Percentiles rank a stretch among this genome's conserved stretches.
Evolutionary conservation across 495 filamentous ascomycete species (phyloP).

Genomic region (Halenospora varia): DNA sequence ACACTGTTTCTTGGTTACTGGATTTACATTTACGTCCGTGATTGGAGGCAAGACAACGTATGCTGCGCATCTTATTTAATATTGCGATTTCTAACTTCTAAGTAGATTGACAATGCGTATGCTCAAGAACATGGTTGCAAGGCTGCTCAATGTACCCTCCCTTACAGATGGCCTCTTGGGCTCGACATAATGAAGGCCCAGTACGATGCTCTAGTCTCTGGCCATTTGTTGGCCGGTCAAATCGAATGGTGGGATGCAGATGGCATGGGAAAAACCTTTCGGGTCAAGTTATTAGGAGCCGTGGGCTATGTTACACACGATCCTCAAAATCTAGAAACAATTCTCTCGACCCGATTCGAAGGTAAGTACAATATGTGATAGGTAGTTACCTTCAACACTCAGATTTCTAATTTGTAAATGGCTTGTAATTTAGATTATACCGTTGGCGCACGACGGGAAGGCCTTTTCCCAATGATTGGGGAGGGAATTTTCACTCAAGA

Average conservation of each 20-base stretch:
- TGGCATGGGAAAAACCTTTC: conserved; percentile 6
- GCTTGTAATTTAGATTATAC: too few species aligned
- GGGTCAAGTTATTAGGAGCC: conserved; percentile 18
- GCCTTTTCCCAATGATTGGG: conserved; percentile 45
- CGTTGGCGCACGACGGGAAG: conserved; percentile 36
- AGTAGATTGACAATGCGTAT: conserved; percentile 5
- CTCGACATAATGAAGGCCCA: conserved; percentile 29
- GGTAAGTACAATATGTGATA: conserved; percentile 33
- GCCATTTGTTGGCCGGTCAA: conserved; percentile 11
- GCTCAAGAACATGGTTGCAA: conserved; percentile 23
- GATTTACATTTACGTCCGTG: too few species aligned
- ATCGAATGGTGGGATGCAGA: conserved; percentile 5
- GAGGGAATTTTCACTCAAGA: conserved; percentile 55
- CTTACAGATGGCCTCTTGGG: conserved; percentile 31
- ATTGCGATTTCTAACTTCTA: not conserved
- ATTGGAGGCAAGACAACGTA: too few species aligned
- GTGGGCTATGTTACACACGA: conserved; percentile 51
- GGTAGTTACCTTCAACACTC: too few species aligned
- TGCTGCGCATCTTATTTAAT: too few species aligned
- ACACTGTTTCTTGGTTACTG: too few species aligned
- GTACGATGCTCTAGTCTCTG: conserved; percentile 16
- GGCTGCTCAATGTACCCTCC: conserved; percentile 19
- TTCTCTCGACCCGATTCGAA: conserved; percentile 63
- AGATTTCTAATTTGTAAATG: too few species aligned
- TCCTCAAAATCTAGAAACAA: conserved; percentile 66